Evolutionary conservation across 257 asterid species (phyloP), one percentile per base, ranked within the genome.

Genomic region (Cinchona pubescens): DNA sequence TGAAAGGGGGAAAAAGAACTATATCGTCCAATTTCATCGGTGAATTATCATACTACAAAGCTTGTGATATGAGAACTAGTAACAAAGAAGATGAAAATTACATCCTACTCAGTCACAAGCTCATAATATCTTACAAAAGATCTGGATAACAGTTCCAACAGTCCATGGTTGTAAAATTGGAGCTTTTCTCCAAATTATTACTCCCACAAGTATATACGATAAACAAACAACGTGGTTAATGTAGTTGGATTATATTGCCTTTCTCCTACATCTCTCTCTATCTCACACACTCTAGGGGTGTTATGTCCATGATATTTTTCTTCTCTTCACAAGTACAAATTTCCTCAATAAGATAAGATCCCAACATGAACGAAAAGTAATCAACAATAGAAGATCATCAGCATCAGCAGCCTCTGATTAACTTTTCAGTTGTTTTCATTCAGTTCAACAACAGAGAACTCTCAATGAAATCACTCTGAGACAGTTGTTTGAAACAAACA

Each of bases 291-390:
- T 51, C 55, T 18, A 59, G 29, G 51, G 29, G 13, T 23, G 10
- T 23, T 21, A 27, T 10, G 21, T 37, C 35, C 51, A 23, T 40
- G 43, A 35, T 8, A 35, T 23, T 53, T 34, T 53, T 71, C 40
- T 51, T 23, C 45, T 12, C 27, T 34, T 35, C 35, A 25, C 48
- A 51, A 15, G 64, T 11, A 70, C 32, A 13, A 42, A 53, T 53
- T 11, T 71, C 66, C 65, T 21, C 65, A 71, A 71, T 55, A 35
- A 70, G 34, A 13, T 38, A 70, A 32, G 64, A 21, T 43, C 58
- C 0, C 16, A 55, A 70, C 15, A 64, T 0, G 7, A 58, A 16
- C 19, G 4, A 29, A 18, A 69, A 12, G 64, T 51, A 49, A 30
- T 0, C 34, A 49, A 7, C 23, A 61, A 37, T 32, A n/a, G 19